A percentile compares a stretch with the other conserved stretches of the same genome.
These are phyloP conservation scores for Xylaria castorea DNA, from an alignment of 495 filamentous ascomycete genomes.

Conservation along the genomic window DNA sequence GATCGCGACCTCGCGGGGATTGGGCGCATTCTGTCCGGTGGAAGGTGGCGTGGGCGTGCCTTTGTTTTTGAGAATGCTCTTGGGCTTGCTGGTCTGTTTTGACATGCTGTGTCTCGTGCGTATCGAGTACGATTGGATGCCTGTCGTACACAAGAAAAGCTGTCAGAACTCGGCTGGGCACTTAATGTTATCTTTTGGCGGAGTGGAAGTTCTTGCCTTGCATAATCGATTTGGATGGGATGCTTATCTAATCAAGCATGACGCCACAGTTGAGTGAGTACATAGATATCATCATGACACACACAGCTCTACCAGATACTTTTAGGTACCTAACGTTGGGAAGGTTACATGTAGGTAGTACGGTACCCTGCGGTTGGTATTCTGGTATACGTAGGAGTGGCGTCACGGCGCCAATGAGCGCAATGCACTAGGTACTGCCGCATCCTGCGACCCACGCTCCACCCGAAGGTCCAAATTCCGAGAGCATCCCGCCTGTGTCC, in stretches of 20 bases:
- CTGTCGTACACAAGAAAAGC: neutral
- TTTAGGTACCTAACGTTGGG: constrained; percentile 1
- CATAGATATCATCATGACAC: too few relatives aligned
- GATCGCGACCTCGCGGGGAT: constrained; percentile 67
- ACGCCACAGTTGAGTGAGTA: neutral
- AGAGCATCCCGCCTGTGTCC: constrained; percentile 5
- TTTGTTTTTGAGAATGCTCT: constrained; percentile 65
- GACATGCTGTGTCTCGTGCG: neutral
- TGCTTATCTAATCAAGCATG: neutral
- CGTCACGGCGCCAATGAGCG: constrained; percentile 11
- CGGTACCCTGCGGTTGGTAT: neutral
- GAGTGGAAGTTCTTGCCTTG: neutral
- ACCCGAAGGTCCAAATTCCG: constrained; percentile 10
- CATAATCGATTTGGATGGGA: neutral
- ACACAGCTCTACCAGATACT: neutral
- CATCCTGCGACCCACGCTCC: constrained; percentile 10
- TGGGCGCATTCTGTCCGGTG: constrained; percentile 39
- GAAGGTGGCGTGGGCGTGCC: constrained; percentile 35
- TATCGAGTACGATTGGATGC: neutral
- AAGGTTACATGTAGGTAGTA: neutral
- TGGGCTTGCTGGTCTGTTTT: constrained; percentile 40
- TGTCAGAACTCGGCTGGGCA: neutral
- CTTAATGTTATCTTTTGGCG: neutral
- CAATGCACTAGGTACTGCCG: constrained; percentile 11
- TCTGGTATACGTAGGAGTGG: constrained; percentile 10